Evolutionary conservation across 345 rosid genomes (phyloP), one percentile per base, ranked within the genome.

Genomic region (Eucalyptus pauciflora): DNA sequence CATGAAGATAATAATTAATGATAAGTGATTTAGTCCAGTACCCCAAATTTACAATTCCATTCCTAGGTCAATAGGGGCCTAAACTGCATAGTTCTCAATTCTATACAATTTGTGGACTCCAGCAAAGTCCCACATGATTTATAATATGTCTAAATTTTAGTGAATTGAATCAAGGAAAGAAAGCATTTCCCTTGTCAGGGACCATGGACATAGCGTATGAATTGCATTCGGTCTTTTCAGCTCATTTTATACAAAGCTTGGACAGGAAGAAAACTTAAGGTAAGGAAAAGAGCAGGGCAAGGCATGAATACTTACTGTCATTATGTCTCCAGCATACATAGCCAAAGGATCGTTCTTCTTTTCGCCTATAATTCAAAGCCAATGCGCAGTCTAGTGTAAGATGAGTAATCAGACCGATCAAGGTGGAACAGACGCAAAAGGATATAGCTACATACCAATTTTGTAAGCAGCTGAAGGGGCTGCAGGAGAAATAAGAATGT

Each of bases 271-370:
- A 87, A 87, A 58, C 22, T 58, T 8, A 22, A 50, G 24, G 33
- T 16, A 52, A 50, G 31, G 50, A 41, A 50, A 88, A 33, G 25
- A 71, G 81, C 22, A 79, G 58, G 83, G 29, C 49, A 90, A 15
- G 5, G n/a, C 27, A 18, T 50, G 24, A 24, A 33, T 85, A 86
- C 92, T 92, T 92, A 97, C 99, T 15, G 99, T 97, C 99, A 96
- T 97, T 81, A 96, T 94, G 92, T 97, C 98, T 12, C 99, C 99
- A 12, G 98, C 97, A 90, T 96, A 97, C 99, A 96, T 96, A 56
- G 99, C 96, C 91, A 97, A 90, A 60, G 99, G 99, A 93, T 97
- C 99, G 54, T 96, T 89, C 89, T 92, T 97, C 98, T 97, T 97
- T 90, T 96, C 99, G 16, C 98, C 97, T 96, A 91, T 58, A 91